phyloP scores from a whole-genome alignment of 768 basidiomycete species.

The Cystoderma amianthinum region DNA sequence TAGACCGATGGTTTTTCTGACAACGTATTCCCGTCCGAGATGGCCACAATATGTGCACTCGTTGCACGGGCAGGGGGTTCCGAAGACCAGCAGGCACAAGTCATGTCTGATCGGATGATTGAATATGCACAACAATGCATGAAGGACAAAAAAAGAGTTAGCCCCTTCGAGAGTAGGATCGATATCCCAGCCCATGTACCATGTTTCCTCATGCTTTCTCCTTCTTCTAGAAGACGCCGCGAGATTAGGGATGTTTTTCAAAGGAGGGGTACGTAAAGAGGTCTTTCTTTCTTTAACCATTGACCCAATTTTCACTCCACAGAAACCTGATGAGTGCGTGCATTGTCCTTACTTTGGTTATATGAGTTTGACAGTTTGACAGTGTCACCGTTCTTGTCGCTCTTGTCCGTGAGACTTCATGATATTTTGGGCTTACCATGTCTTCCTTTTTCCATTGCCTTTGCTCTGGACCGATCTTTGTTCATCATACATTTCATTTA shows the following conservation, averaged over 20 bases:
- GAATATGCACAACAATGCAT: constrained; percentile 67
- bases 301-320: constrained; percentile 8
- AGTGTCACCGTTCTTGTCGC: constrained; percentile 71
- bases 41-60: constrained; percentile 63
- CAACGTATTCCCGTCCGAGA: constrained; percentile 64
- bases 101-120: constrained; percentile 67
- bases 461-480: not conserved
- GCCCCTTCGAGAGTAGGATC: constrained; percentile 68
- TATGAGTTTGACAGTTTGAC: constrained; percentile 6
- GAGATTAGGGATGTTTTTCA: constrained; percentile 55
- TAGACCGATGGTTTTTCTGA: constrained; percentile 53
- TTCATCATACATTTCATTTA: not conserved
- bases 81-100: constrained; percentile 59
- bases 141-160: constrained; percentile 53
- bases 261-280: constrained; percentile 73
- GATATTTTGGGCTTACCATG: constrained; percentile 6
- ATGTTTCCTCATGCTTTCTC: constrained; percentile 5
- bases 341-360: constrained; percentile 2
- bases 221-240: constrained; percentile 48
- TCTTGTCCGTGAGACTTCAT: constrained; percentile 59
- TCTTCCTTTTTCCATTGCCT: not conserved
- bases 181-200: not conserved
- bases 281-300: constrained; percentile 3
- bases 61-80: constrained; percentile 47
- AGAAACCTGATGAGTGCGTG: constrained; percentile 82